A percentile compares a stretch with the other conserved stretches of the same genome.
Conservation (phyloP, 2,329 filamentous ascomycete genomes). For the Cercospora canescens region DNA sequence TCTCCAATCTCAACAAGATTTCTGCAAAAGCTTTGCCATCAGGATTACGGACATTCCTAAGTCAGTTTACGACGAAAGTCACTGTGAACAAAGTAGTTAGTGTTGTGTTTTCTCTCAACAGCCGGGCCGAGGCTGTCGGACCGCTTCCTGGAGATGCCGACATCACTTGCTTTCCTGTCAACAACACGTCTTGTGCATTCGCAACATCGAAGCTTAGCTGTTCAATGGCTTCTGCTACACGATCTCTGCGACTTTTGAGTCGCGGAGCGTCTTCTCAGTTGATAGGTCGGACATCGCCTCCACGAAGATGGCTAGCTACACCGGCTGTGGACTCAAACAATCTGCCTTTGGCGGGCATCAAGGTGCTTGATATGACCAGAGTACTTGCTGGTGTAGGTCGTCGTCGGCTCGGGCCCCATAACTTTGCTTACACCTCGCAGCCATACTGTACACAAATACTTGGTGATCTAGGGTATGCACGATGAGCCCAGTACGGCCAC, state of each 20-base stretch:
- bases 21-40: too few species aligned
- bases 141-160: background rate
- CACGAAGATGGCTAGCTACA: conserved; percentile 44
- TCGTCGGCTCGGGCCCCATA: background rate
- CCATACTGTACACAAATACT: conserved; percentile 97
- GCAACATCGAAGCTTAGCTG: background rate
- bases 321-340: conserved; percentile 45
- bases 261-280: conserved; percentile 9
- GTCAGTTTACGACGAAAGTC: too few species aligned
- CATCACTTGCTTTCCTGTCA: background rate
- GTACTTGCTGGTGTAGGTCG: conserved; percentile 79
- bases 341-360: conserved; percentile 78
- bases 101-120: too few species aligned
- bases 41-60: too few species aligned
- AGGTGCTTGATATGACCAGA: conserved; percentile 94
- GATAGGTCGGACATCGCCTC: conserved; percentile 12
- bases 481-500: conserved; percentile 35
- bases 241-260: conserved; percentile 22
- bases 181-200: background rate
- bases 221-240: background rate
- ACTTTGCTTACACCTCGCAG: conserved; percentile 49
- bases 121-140: background rate
- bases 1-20: too few species aligned
- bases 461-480: conserved; percentile 84
- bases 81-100: too few species aligned